phyloP scores from a whole-genome alignment of 805 yeast genomes.

The Wickerhamiella allomyrinae region DNA sequence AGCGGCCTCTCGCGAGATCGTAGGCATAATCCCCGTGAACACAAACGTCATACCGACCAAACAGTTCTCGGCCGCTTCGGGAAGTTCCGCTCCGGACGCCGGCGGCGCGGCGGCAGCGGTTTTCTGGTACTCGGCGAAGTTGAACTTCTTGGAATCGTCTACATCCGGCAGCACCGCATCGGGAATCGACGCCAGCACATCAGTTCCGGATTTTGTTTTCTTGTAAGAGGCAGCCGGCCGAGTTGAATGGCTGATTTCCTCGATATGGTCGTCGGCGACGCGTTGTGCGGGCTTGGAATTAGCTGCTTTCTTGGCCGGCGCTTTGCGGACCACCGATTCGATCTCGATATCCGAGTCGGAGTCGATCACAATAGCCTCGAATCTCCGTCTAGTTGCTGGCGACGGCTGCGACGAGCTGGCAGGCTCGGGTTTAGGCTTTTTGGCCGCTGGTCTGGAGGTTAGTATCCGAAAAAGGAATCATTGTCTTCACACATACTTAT shows the following conservation, averaged over 20 bases:
- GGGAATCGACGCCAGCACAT: conserved; percentile 48
- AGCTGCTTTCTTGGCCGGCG: not conserved
- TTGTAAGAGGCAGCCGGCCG: too few relatives aligned
- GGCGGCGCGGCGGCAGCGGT: conserved; percentile 15
- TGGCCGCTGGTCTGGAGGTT: too few relatives aligned
- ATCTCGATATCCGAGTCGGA: not conserved
- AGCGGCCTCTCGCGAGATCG: conserved; percentile 58
- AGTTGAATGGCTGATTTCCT: not conserved
- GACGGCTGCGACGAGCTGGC: too few relatives aligned
- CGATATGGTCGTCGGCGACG: not conserved
- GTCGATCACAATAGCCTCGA: not conserved
- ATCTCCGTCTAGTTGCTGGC: not conserved
- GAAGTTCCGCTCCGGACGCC: conserved; percentile 32
- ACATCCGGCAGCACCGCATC: conserved; percentile 51
- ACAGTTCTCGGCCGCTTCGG: conserved; percentile 77
- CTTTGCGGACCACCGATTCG: not conserved
- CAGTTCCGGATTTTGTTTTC: conserved; percentile 32
- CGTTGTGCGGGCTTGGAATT: not conserved
- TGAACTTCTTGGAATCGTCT: conserved; percentile 36
- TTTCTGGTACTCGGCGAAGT: conserved; percentile 42
- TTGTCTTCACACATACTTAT: too few relatives aligned
- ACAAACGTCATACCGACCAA: conserved; percentile 80
- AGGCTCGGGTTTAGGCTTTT: too few relatives aligned
- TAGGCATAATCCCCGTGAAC: conserved; percentile 81
- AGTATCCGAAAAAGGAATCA: too few relatives aligned